A percentile compares a stretch with the other conserved stretches of the same genome.
phyloP scores from a whole-genome alignment of 495 filamentous ascomycete species.

The Lineolata rhizophorae region DNA sequence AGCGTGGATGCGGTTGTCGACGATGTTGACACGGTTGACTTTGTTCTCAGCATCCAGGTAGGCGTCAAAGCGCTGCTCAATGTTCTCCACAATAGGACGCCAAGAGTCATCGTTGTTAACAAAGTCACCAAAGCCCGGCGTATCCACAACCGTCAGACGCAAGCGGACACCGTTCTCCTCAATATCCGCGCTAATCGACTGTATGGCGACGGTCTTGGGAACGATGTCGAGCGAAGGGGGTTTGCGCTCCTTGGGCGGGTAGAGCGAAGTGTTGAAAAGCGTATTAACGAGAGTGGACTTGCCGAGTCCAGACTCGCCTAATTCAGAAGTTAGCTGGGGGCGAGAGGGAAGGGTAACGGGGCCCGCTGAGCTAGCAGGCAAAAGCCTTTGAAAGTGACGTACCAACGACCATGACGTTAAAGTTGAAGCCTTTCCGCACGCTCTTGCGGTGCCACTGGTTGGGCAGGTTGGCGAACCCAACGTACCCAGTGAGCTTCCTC shows the following conservation, averaged over 20 bases:
- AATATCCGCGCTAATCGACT: constrained; percentile 96
- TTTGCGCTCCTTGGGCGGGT: constrained; percentile 95
- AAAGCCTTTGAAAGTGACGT: constrained; percentile 14
- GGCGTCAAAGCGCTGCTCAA: constrained; percentile 94
- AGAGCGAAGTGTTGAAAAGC: constrained; percentile 96
- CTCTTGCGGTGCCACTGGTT: constrained; percentile 99
- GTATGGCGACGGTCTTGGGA: constrained; percentile 96
- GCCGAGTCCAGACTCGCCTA: constrained; percentile 98
- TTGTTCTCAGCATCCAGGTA: constrained; percentile 99
- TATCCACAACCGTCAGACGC: constrained; percentile 91
- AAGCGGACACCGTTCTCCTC: constrained; percentile 98
- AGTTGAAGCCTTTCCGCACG: constrained; percentile 99
- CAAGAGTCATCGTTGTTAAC: constrained; percentile 99
- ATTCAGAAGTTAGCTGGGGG: background rate
- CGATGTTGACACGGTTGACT: constrained; percentile 98
- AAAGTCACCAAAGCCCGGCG: constrained; percentile 94
- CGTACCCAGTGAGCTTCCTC: constrained; percentile 93
- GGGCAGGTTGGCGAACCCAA: constrained; percentile 94
- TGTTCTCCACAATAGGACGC: constrained; percentile 97
- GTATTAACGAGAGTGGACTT: constrained; percentile 99
- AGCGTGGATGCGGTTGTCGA: constrained; percentile 95
- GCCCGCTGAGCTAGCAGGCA: background rate
- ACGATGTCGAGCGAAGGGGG: constrained; percentile 92
- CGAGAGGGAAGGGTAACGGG: background rate
- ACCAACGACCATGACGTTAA: constrained; percentile 99